A percentile compares a stretch with the other conserved stretches of the same genome.
These are phyloP conservation scores for Pterocarpus macrocarpus DNA, from an alignment of 306 rosid species.

Conservation along the genomic window DNA sequence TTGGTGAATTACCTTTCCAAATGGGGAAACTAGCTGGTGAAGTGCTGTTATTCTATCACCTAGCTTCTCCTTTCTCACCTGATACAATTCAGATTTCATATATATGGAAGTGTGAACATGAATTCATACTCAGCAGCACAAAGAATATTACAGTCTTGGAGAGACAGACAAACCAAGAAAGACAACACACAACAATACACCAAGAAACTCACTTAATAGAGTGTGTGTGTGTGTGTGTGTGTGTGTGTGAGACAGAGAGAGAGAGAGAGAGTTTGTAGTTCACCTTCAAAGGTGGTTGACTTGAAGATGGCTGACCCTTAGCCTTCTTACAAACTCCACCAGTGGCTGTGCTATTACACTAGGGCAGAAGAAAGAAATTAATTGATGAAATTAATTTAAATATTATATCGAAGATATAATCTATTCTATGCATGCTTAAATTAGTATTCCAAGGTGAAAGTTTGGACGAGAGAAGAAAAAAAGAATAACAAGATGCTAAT, in stretches of 20 bases:
- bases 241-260: background rate
- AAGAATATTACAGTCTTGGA: slow-evolving; percentile 44
- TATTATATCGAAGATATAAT: background rate
- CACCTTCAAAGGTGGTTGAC: slow-evolving; percentile 84
- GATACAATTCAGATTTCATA: slow-evolving; percentile 38
- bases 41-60: slow-evolving; percentile 91
- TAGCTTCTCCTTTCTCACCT: slow-evolving; percentile 94
- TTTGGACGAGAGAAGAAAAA: background rate
- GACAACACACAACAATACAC: slow-evolving; percentile 36
- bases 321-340: slow-evolving; percentile 74
- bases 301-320: slow-evolving; percentile 75
- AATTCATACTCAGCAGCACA: slow-evolving; percentile 19
- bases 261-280: slow-evolving; percentile 11
- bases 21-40: slow-evolving; percentile 91
- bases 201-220: background rate
- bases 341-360: slow-evolving; percentile 63
- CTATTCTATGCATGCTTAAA: background rate
- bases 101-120: slow-evolving; percentile 9
- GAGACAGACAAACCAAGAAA: slow-evolving; percentile 49
- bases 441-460: background rate
- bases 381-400: background rate
- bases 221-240: no score
- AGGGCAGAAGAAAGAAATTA: background rate
- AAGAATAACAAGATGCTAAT: background rate
- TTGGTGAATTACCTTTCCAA: slow-evolving; percentile 73